Evolutionary conservation across 495 filamentous ascomycete species (phyloP).

Genomic region (Aspergillus ostianus): DNA sequence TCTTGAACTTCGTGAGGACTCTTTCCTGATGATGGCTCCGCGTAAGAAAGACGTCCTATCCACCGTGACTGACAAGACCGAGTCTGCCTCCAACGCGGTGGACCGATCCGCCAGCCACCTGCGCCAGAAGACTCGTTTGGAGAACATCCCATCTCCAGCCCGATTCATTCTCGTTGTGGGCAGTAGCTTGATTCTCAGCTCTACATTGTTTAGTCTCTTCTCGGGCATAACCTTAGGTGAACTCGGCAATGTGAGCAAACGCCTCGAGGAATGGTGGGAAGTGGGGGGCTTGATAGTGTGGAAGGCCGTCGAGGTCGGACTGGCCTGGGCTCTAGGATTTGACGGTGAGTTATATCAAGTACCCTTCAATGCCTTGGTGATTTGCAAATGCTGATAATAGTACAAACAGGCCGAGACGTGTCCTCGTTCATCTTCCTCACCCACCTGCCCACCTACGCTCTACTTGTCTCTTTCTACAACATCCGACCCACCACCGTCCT

Average conservation of each 20-base stretch:
- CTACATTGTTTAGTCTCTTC: conserved; percentile 54
- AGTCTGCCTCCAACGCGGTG: conserved; percentile 5
- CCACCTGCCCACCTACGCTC: conserved; percentile 66
- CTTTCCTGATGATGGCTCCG: conserved; percentile 15
- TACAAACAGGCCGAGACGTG: conserved; percentile 60
- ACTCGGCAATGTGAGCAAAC: conserved; percentile 59
- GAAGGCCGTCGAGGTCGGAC: conserved; percentile 65
- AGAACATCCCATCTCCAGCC: conserved; percentile 42
- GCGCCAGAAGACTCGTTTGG: conserved; percentile 15
- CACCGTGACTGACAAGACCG: conserved; percentile 8
- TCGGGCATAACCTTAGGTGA: conserved; percentile 52
- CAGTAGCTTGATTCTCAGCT: conserved; percentile 60
- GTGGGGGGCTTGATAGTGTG: conserved; percentile 60
- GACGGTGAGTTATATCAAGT: conserved; percentile 52
- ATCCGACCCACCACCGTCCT: conserved; percentile 57
- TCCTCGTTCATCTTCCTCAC: conserved; percentile 65
- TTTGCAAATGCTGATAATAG: neutral
- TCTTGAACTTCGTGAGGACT: neutral
- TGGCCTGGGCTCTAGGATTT: conserved; percentile 68
- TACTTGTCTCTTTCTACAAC: conserved; percentile 71
- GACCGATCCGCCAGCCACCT: conserved; percentile 5
- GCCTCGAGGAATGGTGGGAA: conserved; percentile 58
- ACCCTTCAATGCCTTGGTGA: neutral
- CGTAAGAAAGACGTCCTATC: conserved; percentile 21
- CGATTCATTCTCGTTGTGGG: conserved; percentile 64